Base-by-base conservation (phyloP, 306 rosid species). In the Rosa multiflora region DNA sequence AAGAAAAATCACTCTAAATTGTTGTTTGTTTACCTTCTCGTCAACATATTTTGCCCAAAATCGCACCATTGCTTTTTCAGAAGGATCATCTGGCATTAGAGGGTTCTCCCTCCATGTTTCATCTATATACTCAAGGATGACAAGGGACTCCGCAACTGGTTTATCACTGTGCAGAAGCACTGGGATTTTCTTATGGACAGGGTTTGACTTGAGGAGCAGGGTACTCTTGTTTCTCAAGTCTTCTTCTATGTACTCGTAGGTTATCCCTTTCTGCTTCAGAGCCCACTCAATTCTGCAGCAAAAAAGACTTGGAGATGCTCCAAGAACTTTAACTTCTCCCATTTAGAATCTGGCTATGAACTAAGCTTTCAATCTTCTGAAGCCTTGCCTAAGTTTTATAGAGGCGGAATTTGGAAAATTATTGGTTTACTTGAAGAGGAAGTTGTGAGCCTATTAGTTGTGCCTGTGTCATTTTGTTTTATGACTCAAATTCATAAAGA, bases 111-210 rank as follows among this genome's bases (percentile, higher is more conserved):
- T 67, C 91, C 94, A 90, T 0, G 79, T 81, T 62, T 90, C 94
- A 59, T 88, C 90, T 4, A 88, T 79, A 86, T 90, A 88, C 51
- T 88, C 88, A 53, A 90, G 78, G 58, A 88, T 89, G 68, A 89
- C 76, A 78, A 89, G 89, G 1, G 93, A 87, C 76, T 87, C 93
- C 13, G 64, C 62, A 4, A 90, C 10, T 12, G 91, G 78, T 47
- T 46, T 88, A 23, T 62, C 90, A 49, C 82, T 73, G 49, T 90
- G 90, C n/a, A 90, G 81, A 32, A 88, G 83, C 46, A 90, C 89
- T 37, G 94, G 94, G 10, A 88, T 61, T 59, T 88, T 90, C 80
- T 88, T 90, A 20, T 82, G 77, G 69, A 90, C 79, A 37, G 94
- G 94, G 39, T 90, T 90, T 44, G 78, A 85, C 78, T 83, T 80